phyloP scores from a whole-genome alignment of 1,284 basidiomycete genomes.

The Pseudozyma sp. region DNA sequence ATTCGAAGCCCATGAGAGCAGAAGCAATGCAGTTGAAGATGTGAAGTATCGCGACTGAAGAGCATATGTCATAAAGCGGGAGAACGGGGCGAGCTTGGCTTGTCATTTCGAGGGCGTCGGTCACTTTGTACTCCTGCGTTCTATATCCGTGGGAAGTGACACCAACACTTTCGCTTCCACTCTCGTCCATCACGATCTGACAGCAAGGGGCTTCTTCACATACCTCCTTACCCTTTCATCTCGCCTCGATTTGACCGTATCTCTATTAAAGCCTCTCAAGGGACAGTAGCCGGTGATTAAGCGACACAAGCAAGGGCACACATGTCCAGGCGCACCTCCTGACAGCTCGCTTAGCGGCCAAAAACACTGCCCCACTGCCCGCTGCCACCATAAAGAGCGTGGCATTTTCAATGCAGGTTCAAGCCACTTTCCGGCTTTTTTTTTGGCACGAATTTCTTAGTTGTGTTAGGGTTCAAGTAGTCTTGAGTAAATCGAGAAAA shows the following conservation, averaged over 20 bases:
- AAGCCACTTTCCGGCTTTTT: not conserved
- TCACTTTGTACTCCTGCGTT: not conserved
- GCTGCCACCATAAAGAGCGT: too few species aligned
- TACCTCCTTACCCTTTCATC: slow-evolving; percentile 1
- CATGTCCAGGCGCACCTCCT: slow-evolving; percentile 26
- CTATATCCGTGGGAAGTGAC: not conserved
- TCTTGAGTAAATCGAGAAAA: not conserved
- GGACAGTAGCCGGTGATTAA: too few species aligned
- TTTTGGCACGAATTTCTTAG: not conserved
- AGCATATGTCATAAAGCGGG: too few species aligned
- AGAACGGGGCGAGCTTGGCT: too few species aligned
- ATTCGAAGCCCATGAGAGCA: too few species aligned
- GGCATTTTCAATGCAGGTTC: too few species aligned
- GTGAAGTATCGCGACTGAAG: too few species aligned
- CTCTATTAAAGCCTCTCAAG: too few species aligned
- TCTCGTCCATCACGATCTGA: not conserved
- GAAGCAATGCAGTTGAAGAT: too few species aligned
- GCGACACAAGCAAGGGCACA: slow-evolving; percentile 6
- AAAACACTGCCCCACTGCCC: not conserved
- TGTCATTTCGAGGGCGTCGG: too few species aligned
- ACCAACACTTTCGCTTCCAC: not conserved
- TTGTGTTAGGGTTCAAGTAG: too few species aligned
- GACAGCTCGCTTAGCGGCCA: slow-evolving; percentile 25
- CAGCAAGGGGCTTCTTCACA: not conserved
- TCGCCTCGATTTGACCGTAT: not conserved